Evolutionary conservation across 495 filamentous ascomycete genomes (phyloP), one percentile per base, ranked within the genome.

Genomic region (Glarea lozoyensis): DNA sequence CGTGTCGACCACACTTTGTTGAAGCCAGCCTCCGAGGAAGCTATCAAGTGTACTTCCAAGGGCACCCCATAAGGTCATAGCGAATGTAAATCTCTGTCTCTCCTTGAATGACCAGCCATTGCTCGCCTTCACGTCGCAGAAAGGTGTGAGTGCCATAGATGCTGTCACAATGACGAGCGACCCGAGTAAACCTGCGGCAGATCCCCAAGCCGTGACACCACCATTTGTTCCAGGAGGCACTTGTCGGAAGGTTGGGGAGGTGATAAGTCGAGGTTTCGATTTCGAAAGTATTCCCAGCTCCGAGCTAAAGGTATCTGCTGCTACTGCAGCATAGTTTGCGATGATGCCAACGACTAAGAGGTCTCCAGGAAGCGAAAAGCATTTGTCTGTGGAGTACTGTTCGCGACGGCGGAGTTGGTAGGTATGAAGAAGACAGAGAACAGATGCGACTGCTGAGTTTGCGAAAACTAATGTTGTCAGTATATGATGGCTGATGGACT

Each of bases 221-320:
- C 92, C 92, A 56, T 98, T 98, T 19, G 93, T 97, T 9, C 92
- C 92, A 2, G 75, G 77, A 0, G 90, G 88, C 0, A 96, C 93
- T 49, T 76, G 68, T 11, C 78, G 73, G 10, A 89, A 64, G 16
- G 69, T 84, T 17, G 74, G 73, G 19, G 86, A 86, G 3, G 87
- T 94, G 42, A 98, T 88, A n/a, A 98, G 75, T 13, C 87, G 74
- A 0, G 92, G 92, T 27, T 70, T 63, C 17, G 70, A 72, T 46
- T 72, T 79, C 13, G 88, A 82, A 13, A 97, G 72, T 36, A 98
- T 98, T 5, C 92, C 92, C 11, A 97, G 78, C 62, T 98, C 92
- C 10, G 89, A 96, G 42, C 84, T 88, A 62, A 94, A 93, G 4
- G 92, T 98, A 57, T 98, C 92, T 21, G 92, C 84, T 10, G 88